phyloP scores from a whole-genome alignment of 495 filamentous ascomycete genomes.

The Trypethelium eluteriae region DNA sequence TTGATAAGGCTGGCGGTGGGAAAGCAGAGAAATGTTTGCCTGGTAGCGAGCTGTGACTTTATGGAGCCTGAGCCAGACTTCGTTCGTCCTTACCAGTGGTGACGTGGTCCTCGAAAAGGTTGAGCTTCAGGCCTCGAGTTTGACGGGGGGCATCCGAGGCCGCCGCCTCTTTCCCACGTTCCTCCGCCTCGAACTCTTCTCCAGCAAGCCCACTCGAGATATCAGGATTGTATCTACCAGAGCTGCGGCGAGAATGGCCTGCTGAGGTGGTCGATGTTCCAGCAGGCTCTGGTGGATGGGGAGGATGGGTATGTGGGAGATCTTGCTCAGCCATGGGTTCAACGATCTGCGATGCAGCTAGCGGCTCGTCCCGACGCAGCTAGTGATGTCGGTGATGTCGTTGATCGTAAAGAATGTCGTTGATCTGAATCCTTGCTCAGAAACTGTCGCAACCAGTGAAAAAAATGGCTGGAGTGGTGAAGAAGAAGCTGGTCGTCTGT shows the following conservation, averaged over 20 bases:
- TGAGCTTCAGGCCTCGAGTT: conserved; percentile 6
- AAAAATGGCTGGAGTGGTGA: conserved; percentile 39
- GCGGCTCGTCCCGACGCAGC: not conserved
- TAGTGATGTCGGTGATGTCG: conserved; percentile 2
- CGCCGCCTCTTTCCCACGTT: not conserved
- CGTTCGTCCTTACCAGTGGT: not conserved
- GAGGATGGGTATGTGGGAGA: not conserved
- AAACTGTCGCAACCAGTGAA: too few relatives aligned
- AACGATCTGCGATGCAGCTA: not conserved
- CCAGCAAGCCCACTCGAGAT: conserved; percentile 7
- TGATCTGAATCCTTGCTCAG: not conserved
- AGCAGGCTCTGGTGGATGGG: not conserved
- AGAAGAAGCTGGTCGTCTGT: conserved; percentile 75
- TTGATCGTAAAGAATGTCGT: not conserved
- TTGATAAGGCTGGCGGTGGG: not conserved
- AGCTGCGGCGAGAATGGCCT: not conserved
- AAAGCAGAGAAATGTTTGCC: not conserved
- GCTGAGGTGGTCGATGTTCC: not conserved
- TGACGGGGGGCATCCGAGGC: not conserved
- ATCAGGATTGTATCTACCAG: not conserved
- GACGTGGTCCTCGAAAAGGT: not conserved
- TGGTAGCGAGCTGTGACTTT: not conserved
- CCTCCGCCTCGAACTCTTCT: not conserved
- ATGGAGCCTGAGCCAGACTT: not conserved
- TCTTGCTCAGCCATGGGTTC: not conserved